Percentiles rank a stretch among this genome's conserved stretches.
phyloP scores from a whole-genome alignment of 495 filamentous ascomycete species.

The Hypoxylon perforatum region DNA sequence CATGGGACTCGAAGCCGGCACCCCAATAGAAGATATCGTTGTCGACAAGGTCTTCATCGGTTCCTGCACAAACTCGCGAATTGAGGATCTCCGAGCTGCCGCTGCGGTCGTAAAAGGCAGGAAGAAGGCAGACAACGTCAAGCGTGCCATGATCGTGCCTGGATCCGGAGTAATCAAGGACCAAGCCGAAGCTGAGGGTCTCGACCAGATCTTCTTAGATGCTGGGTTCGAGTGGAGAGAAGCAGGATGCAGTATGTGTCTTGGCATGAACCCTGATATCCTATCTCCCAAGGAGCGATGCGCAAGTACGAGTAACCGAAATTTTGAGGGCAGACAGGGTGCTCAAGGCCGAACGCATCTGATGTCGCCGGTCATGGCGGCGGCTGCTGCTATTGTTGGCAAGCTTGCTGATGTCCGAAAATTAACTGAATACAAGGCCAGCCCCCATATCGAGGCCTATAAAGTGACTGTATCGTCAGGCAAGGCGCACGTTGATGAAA shows the following conservation, averaged over 20 bases:
- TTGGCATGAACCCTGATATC: slow-evolving; percentile 99
- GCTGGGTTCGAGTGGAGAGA: slow-evolving; percentile 98
- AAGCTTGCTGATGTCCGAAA: slow-evolving; percentile 93
- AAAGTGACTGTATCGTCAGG: slow-evolving; percentile 45
- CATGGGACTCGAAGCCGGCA: slow-evolving; percentile 90
- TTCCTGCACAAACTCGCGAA: slow-evolving; percentile 96
- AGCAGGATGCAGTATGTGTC: slow-evolving; percentile 97
- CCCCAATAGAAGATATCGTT: slow-evolving; percentile 86
- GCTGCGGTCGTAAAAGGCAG: slow-evolving; percentile 85
- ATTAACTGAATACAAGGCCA: slow-evolving; percentile 68
- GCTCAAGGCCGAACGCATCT: slow-evolving; percentile 93
- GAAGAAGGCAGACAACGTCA: slow-evolving; percentile 87
- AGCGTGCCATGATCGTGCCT: slow-evolving; percentile 94
- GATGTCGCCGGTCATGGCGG: slow-evolving; percentile 97
- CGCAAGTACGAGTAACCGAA: slow-evolving; percentile 94
- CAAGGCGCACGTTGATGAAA: slow-evolving; percentile 75
- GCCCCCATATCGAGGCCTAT: slow-evolving; percentile 59
- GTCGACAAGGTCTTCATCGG: slow-evolving; percentile 98
- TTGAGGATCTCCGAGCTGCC: slow-evolving; percentile 93
- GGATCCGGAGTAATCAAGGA: slow-evolving; percentile 95
- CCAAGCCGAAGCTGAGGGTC: slow-evolving; percentile 89
- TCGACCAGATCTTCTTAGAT: slow-evolving; percentile 90
- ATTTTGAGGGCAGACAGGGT: slow-evolving; percentile 97
- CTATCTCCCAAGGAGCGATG: slow-evolving; percentile 93
- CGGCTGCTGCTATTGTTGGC: slow-evolving; percentile 87